These are phyloP conservation scores for Vigna hirtella DNA, from an alignment of 306 rosid species.

Conservation along the genomic window DNA sequence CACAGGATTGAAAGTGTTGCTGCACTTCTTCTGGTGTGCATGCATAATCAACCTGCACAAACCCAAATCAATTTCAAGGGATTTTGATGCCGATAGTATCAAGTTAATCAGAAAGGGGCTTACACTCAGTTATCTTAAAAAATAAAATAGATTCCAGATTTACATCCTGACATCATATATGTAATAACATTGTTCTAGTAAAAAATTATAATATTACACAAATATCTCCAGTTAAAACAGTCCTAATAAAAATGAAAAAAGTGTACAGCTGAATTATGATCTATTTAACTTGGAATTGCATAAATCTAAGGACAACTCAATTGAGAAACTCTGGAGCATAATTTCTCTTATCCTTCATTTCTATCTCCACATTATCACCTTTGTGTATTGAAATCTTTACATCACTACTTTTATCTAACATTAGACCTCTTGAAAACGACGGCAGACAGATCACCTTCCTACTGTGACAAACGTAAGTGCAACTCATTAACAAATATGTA, in stretches of 20 bases:
- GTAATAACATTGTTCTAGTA: background rate
- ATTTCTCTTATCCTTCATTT: slow-evolving; percentile 1
- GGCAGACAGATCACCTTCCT: background rate
- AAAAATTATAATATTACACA: slow-evolving; percentile 14
- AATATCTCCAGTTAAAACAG: background rate
- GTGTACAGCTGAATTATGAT: slow-evolving; percentile 11
- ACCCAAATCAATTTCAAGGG: slow-evolving; percentile 43
- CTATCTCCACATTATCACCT: background rate
- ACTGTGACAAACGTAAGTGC: background rate
- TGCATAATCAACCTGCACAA: slow-evolving; percentile 87
- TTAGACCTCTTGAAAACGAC: background rate
- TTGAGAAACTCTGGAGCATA: background rate
- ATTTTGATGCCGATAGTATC: slow-evolving; percentile 36
- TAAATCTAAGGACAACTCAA: background rate
- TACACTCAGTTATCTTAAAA: slow-evolving; percentile 23
- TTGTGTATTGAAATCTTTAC: background rate
- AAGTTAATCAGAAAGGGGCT: slow-evolving; percentile 24
- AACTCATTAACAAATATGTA: slow-evolving; percentile 10
- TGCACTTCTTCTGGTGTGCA: slow-evolving; percentile 99
- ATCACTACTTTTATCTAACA: background rate
- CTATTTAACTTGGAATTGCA: slow-evolving; percentile 19
- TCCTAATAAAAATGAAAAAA: slow-evolving; percentile 16
- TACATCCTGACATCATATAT: background rate
- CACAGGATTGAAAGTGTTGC: slow-evolving; percentile 95
- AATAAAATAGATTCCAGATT: slow-evolving; percentile 18